Evolutionary conservation across 352 stramenopile species (phyloP), one percentile per base, ranked within the genome.

Genomic region (Elongisporangium prolatum): DNA sequence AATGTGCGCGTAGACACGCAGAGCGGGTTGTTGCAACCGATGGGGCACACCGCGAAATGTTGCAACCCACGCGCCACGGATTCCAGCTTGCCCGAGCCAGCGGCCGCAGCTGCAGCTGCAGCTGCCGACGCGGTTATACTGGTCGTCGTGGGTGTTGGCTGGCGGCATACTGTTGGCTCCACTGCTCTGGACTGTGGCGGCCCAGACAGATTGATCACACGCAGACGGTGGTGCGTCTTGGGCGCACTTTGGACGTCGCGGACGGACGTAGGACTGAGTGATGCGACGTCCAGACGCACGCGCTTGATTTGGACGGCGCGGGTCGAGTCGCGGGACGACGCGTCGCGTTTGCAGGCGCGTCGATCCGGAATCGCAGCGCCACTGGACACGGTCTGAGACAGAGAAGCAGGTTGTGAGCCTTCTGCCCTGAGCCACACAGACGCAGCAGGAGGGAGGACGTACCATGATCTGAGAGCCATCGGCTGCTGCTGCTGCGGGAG

Each of bases 1-100:
- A 87, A 87, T 18, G 64, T 65, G n/a, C 66, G 69, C 40, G 77
- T 85, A 21, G 74, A 85, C 9, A 78, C 59, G 59, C 77, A 87
- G 6, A 87, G 59, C 25, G 74, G 74, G 49, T 85, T 87, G 22
- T 53, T 48, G 44, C 77, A 87, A 1, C 77, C 77, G 7, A n/a
- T 40, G 5, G 61, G 9, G 21, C 77, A 87, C 6, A 48, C 54
- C 3, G 74, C 68, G 37, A 85, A 4, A 62, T 87, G 77, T 25
- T 80, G 58, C 18, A 87, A 61, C 8, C 77, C 77, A 25, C 77
- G 72, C 40, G 84, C 62, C 34, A 85, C 70, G 13, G 77, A 87
- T 53, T 85, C 74, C 67, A 87, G 74, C 59, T 87, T 78, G 14
- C 74, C 72, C 25, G 66, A 51, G 8, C 69, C 75, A 25, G 63